These are phyloP conservation scores for Glebionis coronaria DNA, from an alignment of 129 eudicot genomes.

Conservation along the genomic window DNA sequence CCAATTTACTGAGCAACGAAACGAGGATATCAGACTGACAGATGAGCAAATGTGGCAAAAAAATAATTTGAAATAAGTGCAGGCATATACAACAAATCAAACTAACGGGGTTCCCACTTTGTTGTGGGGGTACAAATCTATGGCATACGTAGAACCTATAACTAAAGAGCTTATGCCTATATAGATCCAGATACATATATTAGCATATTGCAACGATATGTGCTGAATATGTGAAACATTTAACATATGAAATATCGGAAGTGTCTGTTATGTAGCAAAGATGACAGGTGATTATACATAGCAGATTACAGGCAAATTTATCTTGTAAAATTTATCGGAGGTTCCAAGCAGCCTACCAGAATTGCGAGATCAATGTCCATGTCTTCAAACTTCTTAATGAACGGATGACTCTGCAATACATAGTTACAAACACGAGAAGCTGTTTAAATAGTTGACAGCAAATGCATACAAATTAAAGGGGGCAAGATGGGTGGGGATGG, in stretches of 20 bases:
- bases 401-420: constrained; percentile 64
- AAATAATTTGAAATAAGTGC: no score
- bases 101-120: no score
- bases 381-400: constrained; percentile 93
- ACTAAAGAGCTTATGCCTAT: no score
- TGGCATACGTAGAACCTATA: no score
- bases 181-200: no score
- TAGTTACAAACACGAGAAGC: constrained; percentile 9
- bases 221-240: not conserved
- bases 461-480: no score
- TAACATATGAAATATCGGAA: not conserved
- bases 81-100: no score
- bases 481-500: no score
- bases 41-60: no score
- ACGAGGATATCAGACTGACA: no score
- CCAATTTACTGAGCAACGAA: no score
- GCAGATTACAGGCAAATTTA: constrained; percentile 26
- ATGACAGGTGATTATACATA: not conserved
- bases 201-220: not conserved
- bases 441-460: not conserved
- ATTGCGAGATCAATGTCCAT: constrained; percentile 83
- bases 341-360: constrained; percentile 75
- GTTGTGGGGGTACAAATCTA: no score
- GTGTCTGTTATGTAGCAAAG: not conserved
- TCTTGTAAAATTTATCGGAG: constrained; percentile 72